Conservation (phyloP, 768 basidiomycete species). For the Pisolithus albus region DNA sequence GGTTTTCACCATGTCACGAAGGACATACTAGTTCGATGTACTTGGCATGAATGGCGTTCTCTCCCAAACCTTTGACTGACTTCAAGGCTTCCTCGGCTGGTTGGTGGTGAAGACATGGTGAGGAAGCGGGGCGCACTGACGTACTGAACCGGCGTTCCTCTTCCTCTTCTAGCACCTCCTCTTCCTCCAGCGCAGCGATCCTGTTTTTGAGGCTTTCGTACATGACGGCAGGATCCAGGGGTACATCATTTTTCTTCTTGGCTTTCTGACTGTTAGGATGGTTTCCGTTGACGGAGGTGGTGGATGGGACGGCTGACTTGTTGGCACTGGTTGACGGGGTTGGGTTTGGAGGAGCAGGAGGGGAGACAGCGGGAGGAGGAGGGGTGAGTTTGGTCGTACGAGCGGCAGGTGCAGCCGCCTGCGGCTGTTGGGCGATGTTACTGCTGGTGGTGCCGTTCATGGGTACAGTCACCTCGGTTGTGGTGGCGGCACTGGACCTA, state of each 20-base stretch:
- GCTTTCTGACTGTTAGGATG: constrained; percentile 36
- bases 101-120: constrained; percentile 10
- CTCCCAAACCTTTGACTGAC: constrained; percentile 74
- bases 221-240: constrained; percentile 78
- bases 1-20: constrained; percentile 12
- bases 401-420: constrained; percentile 28
- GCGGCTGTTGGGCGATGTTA: constrained; percentile 11
- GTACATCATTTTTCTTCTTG: constrained; percentile 63
- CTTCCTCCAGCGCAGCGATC: constrained; percentile 86
- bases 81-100: constrained; percentile 85
- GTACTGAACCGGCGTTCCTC: constrained; percentile 74
- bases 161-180: constrained; percentile 80
- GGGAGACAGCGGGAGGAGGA: constrained; percentile 52
- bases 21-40: constrained; percentile 78
- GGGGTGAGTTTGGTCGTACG: constrained; percentile 54
- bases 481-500: constrained; percentile 12
- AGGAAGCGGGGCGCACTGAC: constrained; percentile 18
- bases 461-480: constrained; percentile 22
- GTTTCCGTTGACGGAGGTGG: constrained; percentile 23
- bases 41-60: constrained; percentile 77
- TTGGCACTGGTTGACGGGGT: constrained; percentile 28
- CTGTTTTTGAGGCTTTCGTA: constrained; percentile 84
- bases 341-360: constrained; percentile 48
- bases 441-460: constrained; percentile 45
- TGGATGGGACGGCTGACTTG: constrained; percentile 28